Percentiles rank a stretch among this genome's conserved stretches.
These are phyloP conservation scores for Limtongia smithiae DNA, from an alignment of 805 yeast genomes.

Conservation along the genomic window DNA sequence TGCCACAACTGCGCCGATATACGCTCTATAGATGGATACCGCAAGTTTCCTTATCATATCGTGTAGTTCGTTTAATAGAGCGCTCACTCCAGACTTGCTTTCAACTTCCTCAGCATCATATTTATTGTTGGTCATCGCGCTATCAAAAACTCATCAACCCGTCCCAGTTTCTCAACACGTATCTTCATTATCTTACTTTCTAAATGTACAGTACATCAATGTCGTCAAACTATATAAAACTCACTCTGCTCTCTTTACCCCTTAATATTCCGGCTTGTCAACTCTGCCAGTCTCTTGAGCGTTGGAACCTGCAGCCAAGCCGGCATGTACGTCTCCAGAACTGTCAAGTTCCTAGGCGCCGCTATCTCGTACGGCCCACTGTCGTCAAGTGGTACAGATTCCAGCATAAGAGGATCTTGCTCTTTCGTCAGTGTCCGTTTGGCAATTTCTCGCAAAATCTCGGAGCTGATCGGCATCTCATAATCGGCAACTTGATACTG, in stretches of 20 bases:
- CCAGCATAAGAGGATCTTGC: constrained; percentile 38
- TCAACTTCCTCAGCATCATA: too few relatives aligned
- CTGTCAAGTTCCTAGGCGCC: constrained; percentile 68
- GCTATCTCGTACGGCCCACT: constrained; percentile 43
- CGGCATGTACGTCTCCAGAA: constrained; percentile 67
- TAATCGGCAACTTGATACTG: constrained; percentile 91
- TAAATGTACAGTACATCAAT: too few relatives aligned
- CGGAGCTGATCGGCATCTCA: constrained; percentile 85
- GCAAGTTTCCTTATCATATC: neutral
- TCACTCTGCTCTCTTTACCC: too few relatives aligned
- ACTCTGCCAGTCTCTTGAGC: constrained; percentile 81
- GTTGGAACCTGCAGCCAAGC: constrained; percentile 85
- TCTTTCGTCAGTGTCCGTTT: constrained; percentile 45
- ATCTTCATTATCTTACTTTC: too few relatives aligned
- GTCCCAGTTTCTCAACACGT: too few relatives aligned
- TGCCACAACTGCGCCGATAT: constrained; percentile 73
- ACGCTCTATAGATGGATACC: constrained; percentile 37
- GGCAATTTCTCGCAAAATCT: constrained; percentile 76
- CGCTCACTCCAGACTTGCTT: too few relatives aligned
- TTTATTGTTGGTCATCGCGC: too few relatives aligned
- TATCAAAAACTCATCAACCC: too few relatives aligned
- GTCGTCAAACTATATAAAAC: too few relatives aligned
- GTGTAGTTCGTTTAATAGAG: too few relatives aligned
- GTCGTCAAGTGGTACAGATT: constrained; percentile 41
- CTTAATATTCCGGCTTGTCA: constrained; percentile 34